Conservation (phyloP, 306 rosid species). For the Vigna unguiculata region DNA sequence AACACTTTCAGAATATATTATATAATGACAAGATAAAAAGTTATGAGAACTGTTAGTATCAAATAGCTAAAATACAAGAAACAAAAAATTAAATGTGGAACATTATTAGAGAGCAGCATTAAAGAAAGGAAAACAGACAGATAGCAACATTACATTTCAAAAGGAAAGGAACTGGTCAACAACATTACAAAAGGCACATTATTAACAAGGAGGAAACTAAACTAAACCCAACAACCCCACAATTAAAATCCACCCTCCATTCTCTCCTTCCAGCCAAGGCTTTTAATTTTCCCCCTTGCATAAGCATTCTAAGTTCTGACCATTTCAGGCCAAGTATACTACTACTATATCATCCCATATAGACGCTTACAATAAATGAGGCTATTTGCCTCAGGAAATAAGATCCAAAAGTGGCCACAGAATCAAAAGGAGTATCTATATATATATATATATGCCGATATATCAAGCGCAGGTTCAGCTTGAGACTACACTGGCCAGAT, state of each 20-base stretch:
- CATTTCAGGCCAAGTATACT: conserved; percentile 63
- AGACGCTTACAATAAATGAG: conserved; percentile 64
- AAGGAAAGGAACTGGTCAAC: conserved; percentile 45
- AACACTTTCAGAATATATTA: background rate
- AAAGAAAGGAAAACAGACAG: conserved; percentile 46
- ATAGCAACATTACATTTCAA: conserved; percentile 60
- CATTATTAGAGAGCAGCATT: conserved; percentile 9
- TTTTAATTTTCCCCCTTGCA: conserved; percentile 61
- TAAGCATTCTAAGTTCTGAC: conserved; percentile 43
- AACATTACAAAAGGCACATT: conserved; percentile 52
- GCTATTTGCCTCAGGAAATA: conserved; percentile 41
- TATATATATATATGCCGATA: conserved; percentile 48
- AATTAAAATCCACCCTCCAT: conserved; percentile 50
- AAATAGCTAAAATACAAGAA: background rate
- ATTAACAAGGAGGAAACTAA: conserved; percentile 56
- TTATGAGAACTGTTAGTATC: background rate
- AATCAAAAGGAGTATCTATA: background rate
- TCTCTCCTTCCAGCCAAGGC: conserved; percentile 65
- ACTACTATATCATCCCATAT: conserved; percentile 54
- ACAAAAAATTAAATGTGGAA: background rate
- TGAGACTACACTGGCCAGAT: conserved; percentile 19
- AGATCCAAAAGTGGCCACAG: conserved; percentile 47
- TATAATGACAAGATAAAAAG: background rate
- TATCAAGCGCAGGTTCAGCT: conserved; percentile 57
- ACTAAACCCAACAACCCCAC: conserved; percentile 9